Evolutionary conservation across 768 basidiomycete genomes (phyloP).

Genomic region (Obba rivulosa): DNA sequence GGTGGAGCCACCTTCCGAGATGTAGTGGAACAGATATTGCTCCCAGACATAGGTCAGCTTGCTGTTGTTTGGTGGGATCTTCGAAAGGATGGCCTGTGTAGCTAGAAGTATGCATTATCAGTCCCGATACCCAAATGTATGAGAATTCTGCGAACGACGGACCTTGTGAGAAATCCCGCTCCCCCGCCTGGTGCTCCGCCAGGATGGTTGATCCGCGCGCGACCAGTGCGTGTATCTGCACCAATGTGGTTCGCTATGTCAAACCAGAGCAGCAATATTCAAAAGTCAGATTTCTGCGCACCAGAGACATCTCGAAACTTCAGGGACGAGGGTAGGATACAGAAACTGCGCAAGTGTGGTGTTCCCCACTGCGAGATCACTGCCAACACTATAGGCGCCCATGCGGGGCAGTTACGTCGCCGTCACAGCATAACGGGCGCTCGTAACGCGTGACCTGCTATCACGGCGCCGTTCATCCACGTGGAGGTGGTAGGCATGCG

Average conservation of each 20-base stretch:
- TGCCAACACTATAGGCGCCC: neutral
- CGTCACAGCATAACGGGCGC: slow-evolving; percentile 2
- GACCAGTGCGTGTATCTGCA: slow-evolving; percentile 79
- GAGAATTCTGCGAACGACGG: slow-evolving; percentile 9
- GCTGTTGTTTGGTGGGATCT: slow-evolving; percentile 87
- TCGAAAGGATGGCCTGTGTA: slow-evolving; percentile 83
- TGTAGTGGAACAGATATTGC: slow-evolving; percentile 91
- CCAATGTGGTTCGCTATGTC: neutral
- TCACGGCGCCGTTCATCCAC: slow-evolving; percentile 10
- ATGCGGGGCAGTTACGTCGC: slow-evolving; percentile 7
- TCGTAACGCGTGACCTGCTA: neutral
- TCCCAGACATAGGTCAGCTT: slow-evolving; percentile 88
- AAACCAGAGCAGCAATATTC: neutral
- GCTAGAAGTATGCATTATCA: slow-evolving; percentile 37
- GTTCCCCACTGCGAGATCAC: neutral
- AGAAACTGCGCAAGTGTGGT: neutral
- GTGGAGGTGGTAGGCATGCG: slow-evolving; percentile 11
- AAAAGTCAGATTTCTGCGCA: slow-evolving; percentile 6
- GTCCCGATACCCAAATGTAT: neutral
- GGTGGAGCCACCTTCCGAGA: slow-evolving; percentile 81
- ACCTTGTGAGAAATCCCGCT: slow-evolving; percentile 90
- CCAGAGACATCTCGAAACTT: slow-evolving; percentile 22
- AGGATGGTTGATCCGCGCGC: slow-evolving; percentile 74
- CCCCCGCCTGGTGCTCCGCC: slow-evolving; percentile 80
- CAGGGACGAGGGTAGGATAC: neutral